These are phyloP conservation scores for Hemileccinum rubropunctum DNA, from an alignment of 768 basidiomycete genomes.

Conservation along the genomic window DNA sequence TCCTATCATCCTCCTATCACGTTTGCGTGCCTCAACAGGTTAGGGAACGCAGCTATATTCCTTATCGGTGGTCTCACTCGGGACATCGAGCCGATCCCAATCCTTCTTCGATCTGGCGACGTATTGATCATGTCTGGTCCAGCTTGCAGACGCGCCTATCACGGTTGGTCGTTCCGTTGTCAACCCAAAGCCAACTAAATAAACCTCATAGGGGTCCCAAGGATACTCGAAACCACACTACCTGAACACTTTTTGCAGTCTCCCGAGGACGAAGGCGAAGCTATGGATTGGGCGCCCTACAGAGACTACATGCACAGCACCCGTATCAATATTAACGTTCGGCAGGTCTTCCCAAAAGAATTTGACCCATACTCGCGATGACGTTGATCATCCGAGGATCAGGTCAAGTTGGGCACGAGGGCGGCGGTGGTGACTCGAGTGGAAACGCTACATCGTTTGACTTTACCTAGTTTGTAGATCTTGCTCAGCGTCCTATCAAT, in stretches of 20 bases:
- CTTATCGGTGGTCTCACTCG: slow-evolving; percentile 84
- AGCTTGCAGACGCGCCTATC: slow-evolving; percentile 81
- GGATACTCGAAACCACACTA: slow-evolving; percentile 79
- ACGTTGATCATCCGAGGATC: not conserved
- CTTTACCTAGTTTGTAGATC: slow-evolving; percentile 1
- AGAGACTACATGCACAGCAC: slow-evolving; percentile 61
- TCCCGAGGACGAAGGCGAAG: slow-evolving; percentile 23
- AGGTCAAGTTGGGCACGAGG: slow-evolving; percentile 3
- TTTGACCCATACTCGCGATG: slow-evolving; percentile 39
- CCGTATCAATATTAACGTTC: slow-evolving; percentile 88
- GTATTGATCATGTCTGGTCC: slow-evolving; percentile 92
- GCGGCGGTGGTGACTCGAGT: not conserved
- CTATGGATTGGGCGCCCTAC: slow-evolving; percentile 57
- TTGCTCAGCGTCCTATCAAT: slow-evolving; percentile 8
- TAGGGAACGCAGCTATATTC: slow-evolving; percentile 88
- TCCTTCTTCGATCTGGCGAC: slow-evolving; percentile 90
- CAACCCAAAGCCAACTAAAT: not conserved
- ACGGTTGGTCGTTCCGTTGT: slow-evolving; percentile 55
- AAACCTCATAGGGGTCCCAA: slow-evolving; percentile 64
- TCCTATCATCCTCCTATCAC: not conserved
- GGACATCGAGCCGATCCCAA: slow-evolving; percentile 70
- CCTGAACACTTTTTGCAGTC: slow-evolving; percentile 52
- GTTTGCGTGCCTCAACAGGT: slow-evolving; percentile 39
- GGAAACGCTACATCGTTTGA: not conserved
- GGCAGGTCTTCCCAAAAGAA: slow-evolving; percentile 82